Evolutionary conservation across 2,329 filamentous ascomycete species (phyloP), one percentile per base, ranked within the genome.

Genomic region (Juglanconis sp.): DNA sequence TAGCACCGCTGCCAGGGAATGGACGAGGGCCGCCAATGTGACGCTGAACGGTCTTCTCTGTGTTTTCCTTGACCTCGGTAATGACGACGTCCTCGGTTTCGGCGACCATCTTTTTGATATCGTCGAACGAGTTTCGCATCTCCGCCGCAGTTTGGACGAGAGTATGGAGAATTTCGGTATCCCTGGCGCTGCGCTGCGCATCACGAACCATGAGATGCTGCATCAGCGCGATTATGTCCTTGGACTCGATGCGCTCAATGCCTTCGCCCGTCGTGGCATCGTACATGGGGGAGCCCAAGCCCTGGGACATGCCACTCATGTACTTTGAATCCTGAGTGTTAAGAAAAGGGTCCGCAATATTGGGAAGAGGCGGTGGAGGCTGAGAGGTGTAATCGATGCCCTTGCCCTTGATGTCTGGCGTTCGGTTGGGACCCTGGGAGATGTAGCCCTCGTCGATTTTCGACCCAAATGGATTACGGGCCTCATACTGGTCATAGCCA

Each of bases 121-220:
- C 93, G 66, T 96, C 91, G 71, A 98, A 96, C 0, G 92, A 96
- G 67, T 91, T 96, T 65, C 94, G 91, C 93, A 98, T 98, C 75
- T 99, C 95, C 11, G 95, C 89, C 4, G 95, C 94, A 57, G 92
- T 93, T 62, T 94, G 89, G 63, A 99, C 95, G 36, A 99, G 85
- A 0, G 95, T 94, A 51, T 97, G 91, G 17, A 99, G 80, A 58
- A 99, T 97, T 74, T 99, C 95, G 0, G 95, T 98, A 69, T 99
- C 95, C 49, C 95, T 86, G 50, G 95, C 95, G 74, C 95, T 98
- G 62, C 95, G 88, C 76, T 98, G 94, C 46, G 94, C 95, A 76
- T 99, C 95, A 40, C 95, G 89, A 64, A 98, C 95, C 72, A 96
- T 98, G 64, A 99, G 87, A 74, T 99, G 95, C 71, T 99, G 94